These are phyloP conservation scores for Fomitopsis pulvina DNA, from an alignment of 768 basidiomycete genomes.

Conservation along the genomic window DNA sequence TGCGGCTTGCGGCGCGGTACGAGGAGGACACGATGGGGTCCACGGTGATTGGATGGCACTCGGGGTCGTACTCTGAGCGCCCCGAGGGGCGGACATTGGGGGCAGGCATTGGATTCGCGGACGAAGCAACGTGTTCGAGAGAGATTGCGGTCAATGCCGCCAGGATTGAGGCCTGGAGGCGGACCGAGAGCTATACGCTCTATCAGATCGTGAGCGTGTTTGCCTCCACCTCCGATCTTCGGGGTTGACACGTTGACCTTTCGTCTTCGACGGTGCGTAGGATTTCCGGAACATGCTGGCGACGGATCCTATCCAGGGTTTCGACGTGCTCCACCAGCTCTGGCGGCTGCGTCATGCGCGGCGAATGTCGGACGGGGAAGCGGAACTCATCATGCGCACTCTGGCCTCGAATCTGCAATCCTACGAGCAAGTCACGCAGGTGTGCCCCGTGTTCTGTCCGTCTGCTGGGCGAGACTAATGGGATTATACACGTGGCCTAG, in stretches of 20 bases:
- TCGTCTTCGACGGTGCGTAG: no score
- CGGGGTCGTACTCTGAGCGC: conserved; percentile 41
- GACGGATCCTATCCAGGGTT: conserved; percentile 59
- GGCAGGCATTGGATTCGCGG: conserved; percentile 72
- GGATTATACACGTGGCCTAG: conserved; percentile 31
- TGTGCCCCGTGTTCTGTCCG: conserved; percentile 25
- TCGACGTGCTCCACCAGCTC: conserved; percentile 86
- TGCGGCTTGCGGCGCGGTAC: conserved; percentile 83
- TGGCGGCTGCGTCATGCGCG: conserved; percentile 71
- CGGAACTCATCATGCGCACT: conserved; percentile 64
- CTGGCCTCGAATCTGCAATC: conserved; percentile 65
- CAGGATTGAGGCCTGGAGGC: conserved; percentile 91
- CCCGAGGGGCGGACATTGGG: conserved; percentile 50
- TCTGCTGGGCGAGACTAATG: not conserved
- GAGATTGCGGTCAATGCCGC: conserved; percentile 75
- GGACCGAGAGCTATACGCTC: conserved; percentile 73
- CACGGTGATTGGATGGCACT: conserved; percentile 73
- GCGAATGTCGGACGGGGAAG: conserved; percentile 67
- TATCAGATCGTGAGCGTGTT: conserved; percentile 51
- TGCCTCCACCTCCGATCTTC: no score
- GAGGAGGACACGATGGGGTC: conserved; percentile 75
- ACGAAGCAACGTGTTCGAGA: conserved; percentile 55
- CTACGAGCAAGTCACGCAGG: conserved; percentile 90
- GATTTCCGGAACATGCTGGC: conserved; percentile 56
- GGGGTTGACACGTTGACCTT: no score